Base-by-base conservation (phyloP, 169 alveolate species). In the Plasmodium relictum region DNA sequence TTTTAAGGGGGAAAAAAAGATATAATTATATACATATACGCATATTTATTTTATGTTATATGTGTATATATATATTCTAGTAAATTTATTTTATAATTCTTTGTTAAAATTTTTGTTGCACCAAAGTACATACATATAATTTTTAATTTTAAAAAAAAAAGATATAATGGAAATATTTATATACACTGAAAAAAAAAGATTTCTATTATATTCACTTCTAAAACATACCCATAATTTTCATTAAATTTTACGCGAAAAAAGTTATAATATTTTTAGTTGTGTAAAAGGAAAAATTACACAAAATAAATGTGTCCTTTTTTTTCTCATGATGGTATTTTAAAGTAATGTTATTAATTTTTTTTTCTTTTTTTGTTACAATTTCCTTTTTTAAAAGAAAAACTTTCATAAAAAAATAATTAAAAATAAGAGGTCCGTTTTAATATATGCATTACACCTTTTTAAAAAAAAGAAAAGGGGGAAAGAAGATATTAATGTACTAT, bases 101-200 rank as follows among this genome's bases (percentile, higher is more conserved):
- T 54, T 54, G 63, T 54, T 3, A 48, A 74, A 74, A 54, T 31
- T 61, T 6, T 50, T 63, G 88, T 61, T 74, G 88, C 74, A 74
- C 88, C 88, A 63, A 16, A 20, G 88, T 61, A 74, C 88, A 74
- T 74, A 52, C 88, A 66, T 61, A 74, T 74, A 24, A 52, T 14
- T 10, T 22, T 52, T 16, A 45, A 48, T n/a, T 20, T 20, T 14
- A 20, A 39, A 41, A 20, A 44, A 18, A 58, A 71, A 48, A 31
- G 48, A 50, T 31, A 31, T 31, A 31, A 31, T 31, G 1, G 39
- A 31, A 31, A 31, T 31, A 48, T 48, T 10, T 14, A 48, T 48
- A 48, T 48, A 48, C 58, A 14, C 5, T 48, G 58, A 14, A 48
- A 48, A 48, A 44, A 14, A 48, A 48, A 48, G 16, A 48, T 48